These are phyloP conservation scores for Penicillium chermesinum DNA, from an alignment of 495 filamentous ascomycete species.

Conservation along the genomic window DNA sequence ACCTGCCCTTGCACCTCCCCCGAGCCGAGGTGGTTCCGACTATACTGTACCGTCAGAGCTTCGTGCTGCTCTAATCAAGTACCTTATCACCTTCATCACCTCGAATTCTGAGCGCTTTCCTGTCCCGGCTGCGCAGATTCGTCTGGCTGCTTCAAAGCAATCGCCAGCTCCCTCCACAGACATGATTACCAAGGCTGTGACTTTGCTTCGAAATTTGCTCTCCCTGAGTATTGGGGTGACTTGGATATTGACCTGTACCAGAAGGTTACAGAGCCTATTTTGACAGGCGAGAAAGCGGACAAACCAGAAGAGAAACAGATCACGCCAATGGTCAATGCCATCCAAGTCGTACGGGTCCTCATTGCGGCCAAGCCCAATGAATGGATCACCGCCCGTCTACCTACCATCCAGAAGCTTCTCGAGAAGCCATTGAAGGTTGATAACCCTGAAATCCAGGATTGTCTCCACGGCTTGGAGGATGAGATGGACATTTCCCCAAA, in stretches of 20 bases:
- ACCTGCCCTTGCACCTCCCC: slow-evolving; percentile 44
- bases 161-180: slow-evolving; percentile 55
- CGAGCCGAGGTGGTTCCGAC: slow-evolving; percentile 54
- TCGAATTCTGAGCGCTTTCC: slow-evolving; percentile 78
- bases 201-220: slow-evolving; percentile 79
- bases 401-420: slow-evolving; percentile 75
- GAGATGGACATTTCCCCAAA: slow-evolving; percentile 55
- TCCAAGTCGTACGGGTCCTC: slow-evolving; percentile 85
- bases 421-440: slow-evolving; percentile 87
- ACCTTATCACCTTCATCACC: slow-evolving; percentile 90
- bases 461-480: slow-evolving; percentile 66
- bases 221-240: slow-evolving; percentile 89
- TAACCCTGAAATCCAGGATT: slow-evolving; percentile 86
- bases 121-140: slow-evolving; percentile 61
- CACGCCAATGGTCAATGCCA: slow-evolving; percentile 82
- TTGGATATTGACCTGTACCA: slow-evolving; percentile 87
- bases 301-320: slow-evolving; percentile 63
- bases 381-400: slow-evolving; percentile 75
- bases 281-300: slow-evolving; percentile 64
- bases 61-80: slow-evolving; percentile 77
- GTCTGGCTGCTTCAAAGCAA: slow-evolving; percentile 43
- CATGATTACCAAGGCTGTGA: slow-evolving; percentile 76
- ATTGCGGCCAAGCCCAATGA: slow-evolving; percentile 80
- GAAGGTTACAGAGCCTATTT: slow-evolving; percentile 77
- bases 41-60: slow-evolving; percentile 62